These are phyloP conservation scores for Sporopachydermia lactativora DNA, from an alignment of 805 yeast genomes.

Conservation along the genomic window DNA sequence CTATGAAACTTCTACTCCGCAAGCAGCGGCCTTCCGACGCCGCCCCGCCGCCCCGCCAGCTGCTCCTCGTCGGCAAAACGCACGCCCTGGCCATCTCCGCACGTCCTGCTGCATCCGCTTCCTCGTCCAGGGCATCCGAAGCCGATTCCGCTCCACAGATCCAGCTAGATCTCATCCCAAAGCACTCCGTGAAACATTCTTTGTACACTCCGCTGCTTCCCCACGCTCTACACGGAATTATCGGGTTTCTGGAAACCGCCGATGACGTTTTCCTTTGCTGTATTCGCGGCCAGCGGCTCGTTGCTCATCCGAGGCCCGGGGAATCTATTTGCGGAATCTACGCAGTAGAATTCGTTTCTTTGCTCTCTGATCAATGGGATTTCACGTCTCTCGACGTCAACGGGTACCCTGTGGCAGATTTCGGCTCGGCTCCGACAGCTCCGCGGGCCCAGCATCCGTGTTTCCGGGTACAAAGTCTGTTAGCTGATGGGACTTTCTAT, in stretches of 20 bases:
- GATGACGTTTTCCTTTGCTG: constrained; percentile 61
- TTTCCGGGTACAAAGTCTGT: constrained; percentile 56
- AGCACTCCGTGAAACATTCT: not conserved
- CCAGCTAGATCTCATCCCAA: not conserved
- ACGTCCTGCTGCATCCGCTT: too few species aligned
- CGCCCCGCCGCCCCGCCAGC: too few species aligned
- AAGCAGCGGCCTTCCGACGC: too few species aligned
- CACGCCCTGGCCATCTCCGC: too few species aligned
- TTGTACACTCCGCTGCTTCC: constrained; percentile 2
- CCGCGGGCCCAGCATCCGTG: constrained; percentile 58
- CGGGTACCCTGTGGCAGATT: constrained; percentile 40
- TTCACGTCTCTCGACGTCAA: constrained; percentile 50
- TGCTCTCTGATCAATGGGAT: constrained; percentile 69
- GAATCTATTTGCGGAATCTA: constrained; percentile 71
- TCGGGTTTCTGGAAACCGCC: constrained; percentile 67
- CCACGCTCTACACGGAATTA: constrained; percentile 44
- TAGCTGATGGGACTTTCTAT: constrained; percentile 82
- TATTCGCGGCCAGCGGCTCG: constrained; percentile 61
- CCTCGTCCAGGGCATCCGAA: too few species aligned
- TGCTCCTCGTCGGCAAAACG: not conserved
- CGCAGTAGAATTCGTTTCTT: constrained; percentile 77
- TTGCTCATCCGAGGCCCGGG: constrained; percentile 68
- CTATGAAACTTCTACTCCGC: too few species aligned
- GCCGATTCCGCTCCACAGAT: too few species aligned
- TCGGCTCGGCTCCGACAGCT: constrained; percentile 6